These are phyloP conservation scores for Penicillium diatomitis DNA, from an alignment of 495 filamentous ascomycete species.

Conservation along the genomic window DNA sequence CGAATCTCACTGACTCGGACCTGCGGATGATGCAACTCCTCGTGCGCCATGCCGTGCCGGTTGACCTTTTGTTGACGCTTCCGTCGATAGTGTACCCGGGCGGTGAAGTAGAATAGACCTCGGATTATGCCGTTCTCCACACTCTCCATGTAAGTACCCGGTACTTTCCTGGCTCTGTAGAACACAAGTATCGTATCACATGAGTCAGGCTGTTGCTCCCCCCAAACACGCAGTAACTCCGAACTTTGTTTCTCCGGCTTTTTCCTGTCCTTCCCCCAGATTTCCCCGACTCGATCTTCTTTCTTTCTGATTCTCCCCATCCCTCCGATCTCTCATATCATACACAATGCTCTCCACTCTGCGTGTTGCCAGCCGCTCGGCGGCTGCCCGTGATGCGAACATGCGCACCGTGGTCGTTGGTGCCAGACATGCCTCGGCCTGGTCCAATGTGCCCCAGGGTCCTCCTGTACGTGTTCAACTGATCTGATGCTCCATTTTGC, in stretches of 20 bases:
- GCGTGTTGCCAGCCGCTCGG: slow-evolving; percentile 47
- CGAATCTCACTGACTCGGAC: not conserved
- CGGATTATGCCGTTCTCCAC: not conserved
- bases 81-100: slow-evolving; percentile 5
- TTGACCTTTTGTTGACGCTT: too few relatives aligned
- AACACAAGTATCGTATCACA: slow-evolving; percentile 13
- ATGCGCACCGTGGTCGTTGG: slow-evolving; percentile 41
- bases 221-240: slow-evolving; percentile 30
- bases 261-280: slow-evolving; percentile 16
- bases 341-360: slow-evolving; percentile 47
- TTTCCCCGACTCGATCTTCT: slow-evolving; percentile 5
- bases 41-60: slow-evolving; percentile 2
- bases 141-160: slow-evolving; percentile 13
- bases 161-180: slow-evolving; percentile 5
- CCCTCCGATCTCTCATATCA: slow-evolving; percentile 6
- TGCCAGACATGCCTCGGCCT: slow-evolving; percentile 66
- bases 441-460: slow-evolving; percentile 84
- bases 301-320: slow-evolving; percentile 4
- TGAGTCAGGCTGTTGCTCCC: slow-evolving; percentile 20
- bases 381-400: slow-evolving; percentile 37
- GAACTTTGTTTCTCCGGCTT: slow-evolving; percentile 22
- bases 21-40: slow-evolving; percentile 21
- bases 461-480: slow-evolving; percentile 63
- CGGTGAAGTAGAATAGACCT: slow-evolving; percentile 14
- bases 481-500: too few relatives aligned